Conservation (phyloP, 176 grass and related monocot genomes). For the Eleusine coracana region DNA sequence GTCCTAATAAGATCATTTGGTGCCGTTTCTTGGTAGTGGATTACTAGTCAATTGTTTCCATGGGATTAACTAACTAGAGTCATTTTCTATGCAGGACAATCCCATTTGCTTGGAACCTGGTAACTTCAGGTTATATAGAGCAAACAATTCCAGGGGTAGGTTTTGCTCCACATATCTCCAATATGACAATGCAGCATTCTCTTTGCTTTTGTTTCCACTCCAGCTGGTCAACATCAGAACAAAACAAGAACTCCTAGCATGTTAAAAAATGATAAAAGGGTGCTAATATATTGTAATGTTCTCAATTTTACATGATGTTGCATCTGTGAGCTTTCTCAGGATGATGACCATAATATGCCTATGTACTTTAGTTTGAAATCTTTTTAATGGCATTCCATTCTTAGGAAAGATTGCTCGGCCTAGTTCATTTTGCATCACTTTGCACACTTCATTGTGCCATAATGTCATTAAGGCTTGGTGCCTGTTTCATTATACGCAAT, state of each 20-base stretch:
- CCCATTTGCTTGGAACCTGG: constrained; percentile 89
- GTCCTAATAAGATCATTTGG: neutral
- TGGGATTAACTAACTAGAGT: constrained; percentile 11
- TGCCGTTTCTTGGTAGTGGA: neutral
- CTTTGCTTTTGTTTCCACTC: neutral
- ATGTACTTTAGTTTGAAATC: neutral
- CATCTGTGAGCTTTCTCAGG: neutral
- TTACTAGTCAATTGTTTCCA: neutral
- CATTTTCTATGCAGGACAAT: constrained; percentile 63
- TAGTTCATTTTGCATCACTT: neutral
- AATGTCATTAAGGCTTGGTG: neutral
- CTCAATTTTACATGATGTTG: neutral
- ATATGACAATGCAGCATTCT: neutral
- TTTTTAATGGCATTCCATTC: neutral
- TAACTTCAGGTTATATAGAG: constrained; percentile 85
- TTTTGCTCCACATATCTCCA: neutral
- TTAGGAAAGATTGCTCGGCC: neutral
- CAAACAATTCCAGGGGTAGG: constrained; percentile 77
- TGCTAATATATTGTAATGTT: constrained; percentile 4
- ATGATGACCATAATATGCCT: constrained; percentile 1
- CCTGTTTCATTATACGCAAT: neutral
- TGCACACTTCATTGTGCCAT: neutral
- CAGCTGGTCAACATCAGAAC: neutral
- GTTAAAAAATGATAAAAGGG: neutral
- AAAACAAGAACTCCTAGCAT: neutral